These are phyloP conservation scores for Talaromyces proteolyticus DNA, from an alignment of 495 filamentous ascomycete species.

Conservation along the genomic window DNA sequence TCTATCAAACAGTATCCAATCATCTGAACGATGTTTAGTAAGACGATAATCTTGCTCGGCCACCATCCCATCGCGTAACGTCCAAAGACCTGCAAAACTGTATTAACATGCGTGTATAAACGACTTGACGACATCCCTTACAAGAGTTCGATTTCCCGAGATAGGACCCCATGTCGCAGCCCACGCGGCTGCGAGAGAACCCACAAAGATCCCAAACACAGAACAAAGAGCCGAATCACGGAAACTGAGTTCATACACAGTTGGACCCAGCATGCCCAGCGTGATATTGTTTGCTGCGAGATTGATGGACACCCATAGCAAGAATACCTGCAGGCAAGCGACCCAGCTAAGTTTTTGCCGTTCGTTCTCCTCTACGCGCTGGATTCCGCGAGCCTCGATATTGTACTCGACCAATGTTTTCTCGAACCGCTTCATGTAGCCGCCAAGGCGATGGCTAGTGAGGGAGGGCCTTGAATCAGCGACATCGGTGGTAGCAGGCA, in stretches of 20 bases:
- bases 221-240: conserved; percentile 59
- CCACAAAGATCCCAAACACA: conserved; percentile 57
- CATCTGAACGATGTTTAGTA: conserved; percentile 67
- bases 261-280: conserved; percentile 65
- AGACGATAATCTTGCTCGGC: conserved; percentile 66
- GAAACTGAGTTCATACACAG: conserved; percentile 64
- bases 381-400: conserved; percentile 70
- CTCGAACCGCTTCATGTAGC: conserved; percentile 30
- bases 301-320: conserved; percentile 74
- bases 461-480: no score
- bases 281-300: conserved; percentile 72
- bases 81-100: conserved; percentile 48
- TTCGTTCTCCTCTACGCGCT: conserved; percentile 60
- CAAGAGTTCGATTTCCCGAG: conserved; percentile 67
- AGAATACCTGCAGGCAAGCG: conserved; percentile 55
- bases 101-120: conserved; percentile 3
- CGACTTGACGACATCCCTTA: conserved; percentile 13
- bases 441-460: conserved; percentile 22
- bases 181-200: conserved; percentile 56
- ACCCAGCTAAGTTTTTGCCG: conserved; percentile 50
- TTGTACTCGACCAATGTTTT: conserved; percentile 43
- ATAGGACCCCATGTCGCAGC: conserved; percentile 68
- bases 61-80: conserved; percentile 78
- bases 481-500: no score
- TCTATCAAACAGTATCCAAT: conserved; percentile 68